Percentiles rank a stretch among this genome's conserved stretches.
Evolutionary conservation across 2,329 filamentous ascomycete genomes (phyloP).

Genomic region (Anthostomella pinea): DNA sequence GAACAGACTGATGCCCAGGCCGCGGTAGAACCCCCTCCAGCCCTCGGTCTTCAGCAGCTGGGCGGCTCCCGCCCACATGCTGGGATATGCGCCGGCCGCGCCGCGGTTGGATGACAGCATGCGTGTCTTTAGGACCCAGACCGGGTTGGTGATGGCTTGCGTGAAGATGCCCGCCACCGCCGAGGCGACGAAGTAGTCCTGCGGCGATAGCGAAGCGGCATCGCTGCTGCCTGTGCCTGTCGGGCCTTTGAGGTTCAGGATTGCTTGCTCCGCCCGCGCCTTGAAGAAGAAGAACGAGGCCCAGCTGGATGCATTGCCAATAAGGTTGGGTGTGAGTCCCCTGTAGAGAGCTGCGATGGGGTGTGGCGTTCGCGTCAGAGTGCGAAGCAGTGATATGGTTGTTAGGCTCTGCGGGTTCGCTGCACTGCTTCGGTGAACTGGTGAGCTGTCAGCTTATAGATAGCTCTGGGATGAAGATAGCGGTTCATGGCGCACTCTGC

Average conservation of each 20-base stretch:
- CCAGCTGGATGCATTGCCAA: constrained; percentile 90
- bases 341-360: constrained; percentile 75
- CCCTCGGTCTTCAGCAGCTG: constrained; percentile 72
- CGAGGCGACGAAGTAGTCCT: constrained; percentile 80
- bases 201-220: constrained; percentile 46
- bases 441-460: constrained; percentile 11
- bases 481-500: constrained; percentile 59
- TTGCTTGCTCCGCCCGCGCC: constrained; percentile 48
- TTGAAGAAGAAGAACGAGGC: constrained; percentile 86
- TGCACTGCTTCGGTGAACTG: constrained; percentile 48
- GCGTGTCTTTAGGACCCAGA: constrained; percentile 97
- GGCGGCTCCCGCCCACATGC: constrained; percentile 67
- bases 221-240: constrained; percentile 6
- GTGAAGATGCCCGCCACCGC: constrained; percentile 69
- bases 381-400: constrained; percentile 51
- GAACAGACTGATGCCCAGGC: constrained; percentile 76
- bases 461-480: not conserved
- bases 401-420: constrained; percentile 40
- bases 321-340: constrained; percentile 82
- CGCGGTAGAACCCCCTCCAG: constrained; percentile 78
- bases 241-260: constrained; percentile 36
- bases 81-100: constrained; percentile 74
- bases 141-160: constrained; percentile 82
- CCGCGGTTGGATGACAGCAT: constrained; percentile 84
- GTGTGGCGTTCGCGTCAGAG: constrained; percentile 48